Percentiles rank a stretch among this genome's conserved stretches.
These are phyloP conservation scores for Talaromyces albobiverticillius DNA, from an alignment of 2,329 filamentous ascomycete species.

Conservation along the genomic window DNA sequence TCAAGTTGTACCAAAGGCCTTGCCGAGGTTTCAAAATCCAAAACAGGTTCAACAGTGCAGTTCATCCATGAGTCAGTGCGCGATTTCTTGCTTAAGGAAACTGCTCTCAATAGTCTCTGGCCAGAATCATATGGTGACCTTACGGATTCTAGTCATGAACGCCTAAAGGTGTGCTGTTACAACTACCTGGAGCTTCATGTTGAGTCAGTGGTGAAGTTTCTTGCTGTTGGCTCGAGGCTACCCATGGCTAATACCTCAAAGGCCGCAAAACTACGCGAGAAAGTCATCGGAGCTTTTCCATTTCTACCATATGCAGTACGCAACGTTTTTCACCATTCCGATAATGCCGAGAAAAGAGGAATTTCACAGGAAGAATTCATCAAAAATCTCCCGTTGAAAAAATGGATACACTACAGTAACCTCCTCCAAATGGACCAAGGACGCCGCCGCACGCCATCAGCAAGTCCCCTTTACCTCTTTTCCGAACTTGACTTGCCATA, in stretches of 20 bases:
- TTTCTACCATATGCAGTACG: not conserved
- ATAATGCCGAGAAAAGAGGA: not conserved
- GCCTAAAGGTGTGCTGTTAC: constrained; percentile 44
- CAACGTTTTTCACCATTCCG: not conserved
- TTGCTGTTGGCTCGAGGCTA: not conserved
- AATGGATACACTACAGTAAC: constrained; percentile 3
- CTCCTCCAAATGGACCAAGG: not conserved
- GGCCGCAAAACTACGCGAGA: not conserved
- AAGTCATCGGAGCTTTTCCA: not conserved
- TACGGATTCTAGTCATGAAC: constrained; percentile 34
- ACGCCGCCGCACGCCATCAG: not conserved
- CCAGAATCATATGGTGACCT: constrained; percentile 27
- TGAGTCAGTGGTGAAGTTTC: not conserved
- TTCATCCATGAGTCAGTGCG: constrained; percentile 44
- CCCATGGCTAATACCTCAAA: not conserved
- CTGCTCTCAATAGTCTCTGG: constrained; percentile 28
- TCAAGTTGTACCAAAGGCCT: constrained; percentile 37
- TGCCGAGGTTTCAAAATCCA: constrained; percentile 39
- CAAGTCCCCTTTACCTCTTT: constrained; percentile 5
- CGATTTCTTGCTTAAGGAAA: constrained; percentile 40
- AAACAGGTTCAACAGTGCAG: constrained; percentile 39
- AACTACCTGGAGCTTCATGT: constrained; percentile 34
- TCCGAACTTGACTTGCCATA: not conserved
- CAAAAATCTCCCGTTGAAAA: not conserved
- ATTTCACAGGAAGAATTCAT: constrained; percentile 2